Evolutionary conservation across 2,329 filamentous ascomycete species (phyloP).

Genomic region (Pestalotiopsis sp.): DNA sequence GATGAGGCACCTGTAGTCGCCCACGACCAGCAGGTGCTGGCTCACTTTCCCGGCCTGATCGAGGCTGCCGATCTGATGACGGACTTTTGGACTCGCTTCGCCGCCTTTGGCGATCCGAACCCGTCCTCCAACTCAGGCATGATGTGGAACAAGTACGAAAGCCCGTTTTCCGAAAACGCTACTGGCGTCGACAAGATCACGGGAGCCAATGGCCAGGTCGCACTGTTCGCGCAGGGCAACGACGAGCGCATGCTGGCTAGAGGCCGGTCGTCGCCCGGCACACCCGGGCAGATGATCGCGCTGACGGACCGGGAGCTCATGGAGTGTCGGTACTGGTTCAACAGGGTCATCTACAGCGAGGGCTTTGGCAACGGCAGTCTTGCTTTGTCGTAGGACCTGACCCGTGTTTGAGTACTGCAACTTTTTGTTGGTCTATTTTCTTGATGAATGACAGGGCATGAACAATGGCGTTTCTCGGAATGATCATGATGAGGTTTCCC

Average conservation of each 20-base stretch:
- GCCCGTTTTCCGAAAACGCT: slow-evolving; percentile 34
- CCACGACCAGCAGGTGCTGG: slow-evolving; percentile 42
- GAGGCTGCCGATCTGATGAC: slow-evolving; percentile 45
- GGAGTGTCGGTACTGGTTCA: slow-evolving; percentile 66
- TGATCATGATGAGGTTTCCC: not conserved
- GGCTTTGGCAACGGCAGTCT: slow-evolving; percentile 38
- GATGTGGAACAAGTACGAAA: slow-evolving; percentile 46
- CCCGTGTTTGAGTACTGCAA: not conserved
- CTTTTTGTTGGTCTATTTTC: not conserved
- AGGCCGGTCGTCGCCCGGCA: slow-evolving; percentile 40
- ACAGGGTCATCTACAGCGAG: slow-evolving; percentile 50
- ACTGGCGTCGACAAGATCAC: slow-evolving; percentile 12
- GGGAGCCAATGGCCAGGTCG: slow-evolving; percentile 37
- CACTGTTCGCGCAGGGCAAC: slow-evolving; percentile 64
- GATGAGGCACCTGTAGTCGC: slow-evolving; percentile 47
- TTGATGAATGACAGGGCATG: not conserved
- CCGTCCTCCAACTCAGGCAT: slow-evolving; percentile 23
- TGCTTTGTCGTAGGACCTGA: not conserved
- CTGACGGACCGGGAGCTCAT: slow-evolving; percentile 47
- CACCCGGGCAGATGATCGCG: slow-evolving; percentile 43
- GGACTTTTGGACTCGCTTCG: slow-evolving; percentile 43
- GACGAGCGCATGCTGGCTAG: slow-evolving; percentile 47
- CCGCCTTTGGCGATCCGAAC: slow-evolving; percentile 32
- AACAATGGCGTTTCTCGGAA: not conserved
- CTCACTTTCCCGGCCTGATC: slow-evolving; percentile 37